Evolutionary conservation across 352 stramenopile genomes (phyloP).

Genomic region (Globisporangium orthogonon): DNA sequence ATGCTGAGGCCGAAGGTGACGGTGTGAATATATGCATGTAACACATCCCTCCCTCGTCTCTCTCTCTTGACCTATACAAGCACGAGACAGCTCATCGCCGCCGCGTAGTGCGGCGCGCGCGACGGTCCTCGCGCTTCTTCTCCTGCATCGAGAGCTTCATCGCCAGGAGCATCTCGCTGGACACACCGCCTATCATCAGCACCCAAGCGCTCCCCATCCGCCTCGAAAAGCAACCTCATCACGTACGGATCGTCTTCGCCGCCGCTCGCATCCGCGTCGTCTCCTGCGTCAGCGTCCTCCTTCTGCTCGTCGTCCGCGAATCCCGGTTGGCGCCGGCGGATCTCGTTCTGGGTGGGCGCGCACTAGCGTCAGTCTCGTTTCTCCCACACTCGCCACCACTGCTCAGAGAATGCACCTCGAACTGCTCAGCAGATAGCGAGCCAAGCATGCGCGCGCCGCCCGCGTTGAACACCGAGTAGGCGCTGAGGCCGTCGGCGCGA

Average conservation of each 20-base stretch:
- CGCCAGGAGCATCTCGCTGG: slow-evolving; percentile 45
- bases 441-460: slow-evolving; percentile 63
- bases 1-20: neutral
- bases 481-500: slow-evolving; percentile 35
- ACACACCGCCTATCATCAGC: neutral
- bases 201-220: too few relatives aligned
- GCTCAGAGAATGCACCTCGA: slow-evolving; percentile 44
- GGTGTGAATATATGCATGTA: neutral
- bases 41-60: neutral
- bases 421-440: slow-evolving; percentile 76
- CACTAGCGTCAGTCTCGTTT: neutral
- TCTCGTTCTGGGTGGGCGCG: slow-evolving; percentile 47
- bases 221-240: neutral
- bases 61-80: neutral
- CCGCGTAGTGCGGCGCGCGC: slow-evolving; percentile 28
- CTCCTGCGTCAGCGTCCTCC: neutral
- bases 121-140: slow-evolving; percentile 54
- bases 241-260: slow-evolving; percentile 41
- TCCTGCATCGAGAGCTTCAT: slow-evolving; percentile 56
- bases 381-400: neutral
- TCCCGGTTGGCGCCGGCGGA: slow-evolving; percentile 40
- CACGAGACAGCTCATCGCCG: slow-evolving; percentile 19
- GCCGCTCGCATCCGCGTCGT: slow-evolving; percentile 2
- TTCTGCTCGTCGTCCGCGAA: slow-evolving; percentile 14
- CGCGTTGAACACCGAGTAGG: slow-evolving; percentile 82